Evolutionary conservation across 2,329 filamentous ascomycete species (phyloP).

Genomic region (Phymatotrichopsis omnivora): DNA sequence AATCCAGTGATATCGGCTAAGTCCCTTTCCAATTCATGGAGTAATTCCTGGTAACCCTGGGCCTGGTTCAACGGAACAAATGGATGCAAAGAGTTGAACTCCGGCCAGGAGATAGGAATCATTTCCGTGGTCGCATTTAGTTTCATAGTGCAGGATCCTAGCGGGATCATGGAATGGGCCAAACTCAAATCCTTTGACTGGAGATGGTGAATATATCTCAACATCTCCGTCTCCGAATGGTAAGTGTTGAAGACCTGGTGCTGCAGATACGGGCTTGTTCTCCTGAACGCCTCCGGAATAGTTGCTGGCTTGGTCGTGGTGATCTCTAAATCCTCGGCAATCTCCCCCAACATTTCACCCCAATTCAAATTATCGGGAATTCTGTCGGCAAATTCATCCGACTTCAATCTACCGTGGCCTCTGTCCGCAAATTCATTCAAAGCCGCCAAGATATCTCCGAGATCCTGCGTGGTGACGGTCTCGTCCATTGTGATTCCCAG

Average conservation of each 20-base stretch:
- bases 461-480: slow-evolving; percentile 48
- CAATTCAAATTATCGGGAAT: slow-evolving; percentile 31
- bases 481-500: slow-evolving; percentile 73
- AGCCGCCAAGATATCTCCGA: slow-evolving; percentile 45
- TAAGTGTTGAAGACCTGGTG: slow-evolving; percentile 92
- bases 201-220: slow-evolving; percentile 86
- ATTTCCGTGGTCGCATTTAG: slow-evolving; percentile 90
- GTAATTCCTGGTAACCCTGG: slow-evolving; percentile 59
- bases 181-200: slow-evolving; percentile 91
- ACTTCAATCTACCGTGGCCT: slow-evolving; percentile 28
- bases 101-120: slow-evolving; percentile 68
- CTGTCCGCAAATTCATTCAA: slow-evolving; percentile 29
- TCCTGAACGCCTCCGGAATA: slow-evolving; percentile 52
- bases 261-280: slow-evolving; percentile 66
- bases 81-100: slow-evolving; percentile 72
- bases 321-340: slow-evolving; percentile 40
- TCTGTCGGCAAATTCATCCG: slow-evolving; percentile 28
- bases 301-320: slow-evolving; percentile 32
- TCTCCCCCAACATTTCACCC: slow-evolving; percentile 36
- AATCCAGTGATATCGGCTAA: slow-evolving; percentile 79
- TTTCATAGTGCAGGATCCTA: slow-evolving; percentile 98
- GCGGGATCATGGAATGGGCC: slow-evolving; percentile 93
- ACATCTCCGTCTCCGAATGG: slow-evolving; percentile 87
- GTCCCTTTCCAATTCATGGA: slow-evolving; percentile 62
- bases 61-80: slow-evolving; percentile 56